Percentiles rank a stretch among this genome's conserved stretches.
Evolutionary conservation across 305 asterid genomes (phyloP).

Genomic region (Fraxinus floribunda): DNA sequence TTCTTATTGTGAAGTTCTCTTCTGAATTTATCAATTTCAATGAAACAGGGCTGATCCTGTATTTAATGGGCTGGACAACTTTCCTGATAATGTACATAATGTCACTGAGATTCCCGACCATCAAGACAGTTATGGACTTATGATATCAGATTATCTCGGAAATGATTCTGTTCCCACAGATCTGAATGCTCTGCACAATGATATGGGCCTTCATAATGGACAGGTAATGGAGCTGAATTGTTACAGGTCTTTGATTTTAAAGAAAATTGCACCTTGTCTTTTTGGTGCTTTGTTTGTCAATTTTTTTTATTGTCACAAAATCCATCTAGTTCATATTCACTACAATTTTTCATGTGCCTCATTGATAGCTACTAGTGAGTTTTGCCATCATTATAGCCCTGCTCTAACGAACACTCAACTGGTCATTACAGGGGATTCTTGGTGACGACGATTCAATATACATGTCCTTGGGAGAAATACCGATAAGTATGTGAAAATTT

Average conservation of each 20-base stretch:
- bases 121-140: conserved; percentile 93
- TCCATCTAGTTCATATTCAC: neutral
- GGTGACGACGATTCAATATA: conserved; percentile 92
- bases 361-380: neutral
- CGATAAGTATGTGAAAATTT: conserved; percentile 62
- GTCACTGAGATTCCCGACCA: conserved; percentile 52
- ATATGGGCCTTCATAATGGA: conserved; percentile 64
- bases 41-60: conserved; percentile 62
- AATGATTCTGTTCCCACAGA: conserved; percentile 67
- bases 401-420: conserved; percentile 9
- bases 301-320: conserved; percentile 10
- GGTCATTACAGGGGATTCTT: conserved; percentile 78
- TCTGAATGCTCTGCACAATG: conserved; percentile 70
- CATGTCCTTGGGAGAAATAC: conserved; percentile 96
- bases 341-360: neutral
- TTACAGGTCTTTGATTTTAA: conserved; percentile 11
- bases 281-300: neutral
- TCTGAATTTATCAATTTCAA: conserved; percentile 23
- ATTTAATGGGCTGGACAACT: conserved; percentile 67
- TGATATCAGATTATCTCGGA: conserved; percentile 85
- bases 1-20: conserved; percentile 14
- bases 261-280: neutral
- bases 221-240: conserved; percentile 54
- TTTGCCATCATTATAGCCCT: neutral
- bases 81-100: conserved; percentile 54